These are phyloP conservation scores for Cyclostephanos invisitatus DNA, from an alignment of 108 stramenopile species.

Conservation along the genomic window DNA sequence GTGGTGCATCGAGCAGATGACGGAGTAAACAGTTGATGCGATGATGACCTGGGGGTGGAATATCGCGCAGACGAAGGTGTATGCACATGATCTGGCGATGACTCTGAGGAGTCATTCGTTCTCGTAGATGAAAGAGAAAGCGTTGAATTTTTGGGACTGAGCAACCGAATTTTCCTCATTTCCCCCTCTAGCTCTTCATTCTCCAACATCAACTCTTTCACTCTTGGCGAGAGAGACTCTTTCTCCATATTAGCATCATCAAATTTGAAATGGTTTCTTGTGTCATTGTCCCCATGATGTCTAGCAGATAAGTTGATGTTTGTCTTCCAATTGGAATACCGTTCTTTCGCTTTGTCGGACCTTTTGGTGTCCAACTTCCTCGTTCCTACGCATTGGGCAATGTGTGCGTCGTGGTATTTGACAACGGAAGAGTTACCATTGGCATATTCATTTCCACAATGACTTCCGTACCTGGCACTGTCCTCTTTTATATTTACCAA, in stretches of 20 bases:
- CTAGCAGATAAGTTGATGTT: neutral
- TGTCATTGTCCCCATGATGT: neutral
- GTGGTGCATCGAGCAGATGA: conserved; percentile 7
- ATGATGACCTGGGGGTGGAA: neutral
- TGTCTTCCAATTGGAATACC: conserved; percentile 3
- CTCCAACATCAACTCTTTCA: conserved; percentile 3
- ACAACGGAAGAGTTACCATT: neutral
- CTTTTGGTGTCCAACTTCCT: conserved; percentile 21
- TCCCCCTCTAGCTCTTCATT: conserved; percentile 2
- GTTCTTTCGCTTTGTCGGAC: conserved; percentile 17
- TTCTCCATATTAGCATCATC: neutral
- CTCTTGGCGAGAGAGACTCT: neutral
- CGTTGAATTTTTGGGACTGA: neutral
- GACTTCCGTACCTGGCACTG: neutral
- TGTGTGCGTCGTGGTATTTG: conserved; percentile 15
- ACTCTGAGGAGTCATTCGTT: neutral
- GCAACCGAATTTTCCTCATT: conserved; percentile 5
- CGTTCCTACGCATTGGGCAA: conserved; percentile 22
- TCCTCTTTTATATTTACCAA: conserved; percentile 4
- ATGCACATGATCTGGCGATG: neutral
- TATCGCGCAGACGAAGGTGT: neutral
- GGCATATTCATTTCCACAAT: neutral
- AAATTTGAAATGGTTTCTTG: neutral
- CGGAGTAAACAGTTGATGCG: neutral
- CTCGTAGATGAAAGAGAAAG: neutral